phyloP scores from a whole-genome alignment of 768 basidiomycete genomes.

The Suillus ampliporus region DNA sequence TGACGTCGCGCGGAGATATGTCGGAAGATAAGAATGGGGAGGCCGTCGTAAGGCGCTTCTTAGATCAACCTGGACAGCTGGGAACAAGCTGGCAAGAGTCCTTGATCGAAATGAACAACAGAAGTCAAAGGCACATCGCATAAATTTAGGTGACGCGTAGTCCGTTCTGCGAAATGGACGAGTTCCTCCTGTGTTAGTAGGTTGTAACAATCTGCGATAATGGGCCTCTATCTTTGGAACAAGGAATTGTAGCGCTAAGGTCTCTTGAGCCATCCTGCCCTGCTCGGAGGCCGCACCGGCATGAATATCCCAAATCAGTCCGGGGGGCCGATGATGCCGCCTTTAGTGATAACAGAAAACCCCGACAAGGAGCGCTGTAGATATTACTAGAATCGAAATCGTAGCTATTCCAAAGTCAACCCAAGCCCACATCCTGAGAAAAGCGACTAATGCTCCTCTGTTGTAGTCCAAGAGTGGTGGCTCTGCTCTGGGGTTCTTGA shows the following conservation, averaged over 20 bases:
- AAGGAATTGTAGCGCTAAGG: not conserved
- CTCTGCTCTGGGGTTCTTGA: not conserved
- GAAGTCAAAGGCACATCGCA: not conserved
- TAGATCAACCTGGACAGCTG: not conserved
- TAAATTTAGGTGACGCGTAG: not conserved
- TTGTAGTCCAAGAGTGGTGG: conserved; percentile 29
- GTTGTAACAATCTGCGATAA: not conserved
- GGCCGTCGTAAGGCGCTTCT: not conserved
- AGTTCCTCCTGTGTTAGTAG: not conserved
- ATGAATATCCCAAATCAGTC: not conserved
- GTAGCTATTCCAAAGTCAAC: conserved; percentile 16
- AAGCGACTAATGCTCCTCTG: conserved; percentile 41
- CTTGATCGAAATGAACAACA: not conserved
- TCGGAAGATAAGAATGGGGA: not conserved
- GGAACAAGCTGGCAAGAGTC: not conserved
- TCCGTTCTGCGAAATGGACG: too few relatives aligned
- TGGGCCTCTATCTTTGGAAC: not conserved
- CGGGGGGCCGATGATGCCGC: not conserved
- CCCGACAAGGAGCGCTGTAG: not conserved
- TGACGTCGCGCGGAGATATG: not conserved
- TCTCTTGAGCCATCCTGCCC: not conserved
- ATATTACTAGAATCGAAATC: not conserved
- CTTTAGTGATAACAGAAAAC: not conserved
- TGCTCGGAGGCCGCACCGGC: conserved; percentile 1
- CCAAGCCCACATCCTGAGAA: conserved; percentile 58